Conservation (phyloP, 1,284 basidiomycete species). For the Bondarzewia mesenterica region DNA sequence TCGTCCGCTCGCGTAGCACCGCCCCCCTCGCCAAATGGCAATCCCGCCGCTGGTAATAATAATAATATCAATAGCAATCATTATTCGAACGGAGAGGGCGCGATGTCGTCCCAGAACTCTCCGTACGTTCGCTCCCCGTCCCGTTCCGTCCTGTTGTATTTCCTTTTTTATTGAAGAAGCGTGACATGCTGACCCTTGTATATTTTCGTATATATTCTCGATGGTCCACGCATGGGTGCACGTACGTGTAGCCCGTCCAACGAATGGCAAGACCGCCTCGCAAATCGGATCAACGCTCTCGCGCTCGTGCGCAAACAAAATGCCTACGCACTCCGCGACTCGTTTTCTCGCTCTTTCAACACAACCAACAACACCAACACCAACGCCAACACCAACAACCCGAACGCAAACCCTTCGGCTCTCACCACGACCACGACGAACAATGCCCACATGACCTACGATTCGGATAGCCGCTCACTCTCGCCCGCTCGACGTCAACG, state of each 20-base stretch:
- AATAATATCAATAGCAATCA: no score
- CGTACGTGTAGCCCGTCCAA: constrained; percentile 73
- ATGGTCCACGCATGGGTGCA: no score
- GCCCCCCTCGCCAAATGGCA: no score
- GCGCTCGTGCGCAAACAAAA: constrained; percentile 15
- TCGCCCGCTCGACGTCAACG: constrained; percentile 16
- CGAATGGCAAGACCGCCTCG: constrained; percentile 62
- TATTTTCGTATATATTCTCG: background rate
- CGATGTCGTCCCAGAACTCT: constrained; percentile 33
- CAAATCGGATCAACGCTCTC: constrained; percentile 28
- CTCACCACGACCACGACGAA: constrained; percentile 17
- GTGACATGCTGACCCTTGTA: background rate
- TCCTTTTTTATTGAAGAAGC: no score
- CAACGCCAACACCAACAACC: background rate
- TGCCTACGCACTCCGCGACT: constrained; percentile 4
- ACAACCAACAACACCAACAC: background rate
- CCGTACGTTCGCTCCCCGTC: constrained; percentile 37
- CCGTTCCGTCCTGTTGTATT: background rate
- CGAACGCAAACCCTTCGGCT: background rate
- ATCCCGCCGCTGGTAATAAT: no score
- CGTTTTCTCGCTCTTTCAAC: background rate
- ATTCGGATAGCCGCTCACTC: constrained; percentile 1
- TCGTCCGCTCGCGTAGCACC: constrained; percentile 15
- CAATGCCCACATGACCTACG: constrained; percentile 11
- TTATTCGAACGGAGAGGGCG: no score